These are phyloP conservation scores for Coemansia sp. DNA, from an alignment of 192 early-diverging fungal species.

Conservation along the genomic window DNA sequence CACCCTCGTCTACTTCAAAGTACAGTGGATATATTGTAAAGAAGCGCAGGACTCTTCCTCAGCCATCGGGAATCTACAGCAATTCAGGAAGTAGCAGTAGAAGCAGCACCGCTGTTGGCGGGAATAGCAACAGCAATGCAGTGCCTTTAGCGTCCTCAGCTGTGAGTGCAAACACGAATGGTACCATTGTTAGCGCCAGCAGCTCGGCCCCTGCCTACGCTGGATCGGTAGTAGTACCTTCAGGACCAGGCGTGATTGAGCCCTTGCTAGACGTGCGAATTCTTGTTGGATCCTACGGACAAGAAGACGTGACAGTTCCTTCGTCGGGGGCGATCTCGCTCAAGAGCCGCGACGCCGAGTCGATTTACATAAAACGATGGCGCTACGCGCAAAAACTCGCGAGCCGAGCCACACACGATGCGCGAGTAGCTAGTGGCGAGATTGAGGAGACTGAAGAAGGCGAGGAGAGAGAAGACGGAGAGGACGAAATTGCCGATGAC, in stretches of 20 bases:
- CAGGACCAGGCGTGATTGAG: constrained; percentile 34
- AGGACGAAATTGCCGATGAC: constrained; percentile 12
- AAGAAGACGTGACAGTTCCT: constrained; percentile 34
- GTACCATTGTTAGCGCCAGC: not conserved
- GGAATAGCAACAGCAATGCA: not conserved
- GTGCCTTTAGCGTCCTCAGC: not conserved
- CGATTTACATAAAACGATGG: constrained; percentile 45
- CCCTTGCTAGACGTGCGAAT: constrained; percentile 27
- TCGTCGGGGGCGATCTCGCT: constrained; percentile 1
- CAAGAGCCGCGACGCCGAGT: constrained; percentile 37
- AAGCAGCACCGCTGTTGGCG: not conserved
- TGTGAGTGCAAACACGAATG: not conserved
- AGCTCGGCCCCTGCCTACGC: not conserved
- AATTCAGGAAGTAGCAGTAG: not conserved
- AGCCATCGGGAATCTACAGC: constrained; percentile 7
- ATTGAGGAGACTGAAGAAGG: constrained; percentile 53
- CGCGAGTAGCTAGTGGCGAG: constrained; percentile 37
- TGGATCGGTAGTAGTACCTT: constrained; percentile 22
- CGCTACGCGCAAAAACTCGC: constrained; percentile 39
- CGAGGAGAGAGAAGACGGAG: constrained; percentile 49
- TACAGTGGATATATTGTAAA: constrained; percentile 52
- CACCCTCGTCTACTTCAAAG: constrained; percentile 21
- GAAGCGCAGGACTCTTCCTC: constrained; percentile 24
- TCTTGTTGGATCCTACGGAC: constrained; percentile 38
- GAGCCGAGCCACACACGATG: constrained; percentile 27